phyloP scores from a whole-genome alignment of 2,329 filamentous ascomycete species.

The Epicoccum sorghinum region DNA sequence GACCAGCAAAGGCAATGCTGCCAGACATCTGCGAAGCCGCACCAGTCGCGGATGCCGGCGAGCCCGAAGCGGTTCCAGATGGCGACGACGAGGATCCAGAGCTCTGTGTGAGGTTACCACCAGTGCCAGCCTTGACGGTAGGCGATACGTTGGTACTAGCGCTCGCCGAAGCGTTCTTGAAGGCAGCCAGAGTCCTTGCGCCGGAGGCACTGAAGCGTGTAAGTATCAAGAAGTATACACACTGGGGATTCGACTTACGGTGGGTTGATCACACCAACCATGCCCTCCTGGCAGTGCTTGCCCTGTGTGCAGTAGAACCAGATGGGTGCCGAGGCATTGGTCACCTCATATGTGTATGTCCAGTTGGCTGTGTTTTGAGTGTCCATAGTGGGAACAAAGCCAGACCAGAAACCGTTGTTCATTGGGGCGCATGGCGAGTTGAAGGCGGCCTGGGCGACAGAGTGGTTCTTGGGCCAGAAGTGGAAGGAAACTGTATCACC shows the following conservation, averaged over 20 bases:
- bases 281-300: conserved; percentile 47
- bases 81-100: conserved; percentile 18
- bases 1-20: conserved; percentile 34
- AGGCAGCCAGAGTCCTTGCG: conserved; percentile 30
- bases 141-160: conserved; percentile 32
- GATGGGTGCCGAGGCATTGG: conserved; percentile 44
- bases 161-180: conserved; percentile 31
- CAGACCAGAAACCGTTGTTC: conserved; percentile 46
- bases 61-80: conserved; percentile 23
- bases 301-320: conserved; percentile 51
- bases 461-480: conserved; percentile 50
- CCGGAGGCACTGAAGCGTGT: conserved; percentile 25
- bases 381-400: conserved; percentile 40
- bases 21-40: conserved; percentile 36
- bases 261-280: conserved; percentile 50
- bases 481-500: conserved; percentile 48
- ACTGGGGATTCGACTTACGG: conserved; percentile 32
- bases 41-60: conserved; percentile 26
- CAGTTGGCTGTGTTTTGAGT: conserved; percentile 30
- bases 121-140: conserved; percentile 30
- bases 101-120: conserved; percentile 34
- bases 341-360: conserved; percentile 44
- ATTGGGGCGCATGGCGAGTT: conserved; percentile 42
- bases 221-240: conserved; percentile 2
- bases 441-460: conserved; percentile 46